These are phyloP conservation scores for Paramecium sonneborni DNA, from an alignment of 73 alveolate species.

Conservation along the genomic window DNA sequence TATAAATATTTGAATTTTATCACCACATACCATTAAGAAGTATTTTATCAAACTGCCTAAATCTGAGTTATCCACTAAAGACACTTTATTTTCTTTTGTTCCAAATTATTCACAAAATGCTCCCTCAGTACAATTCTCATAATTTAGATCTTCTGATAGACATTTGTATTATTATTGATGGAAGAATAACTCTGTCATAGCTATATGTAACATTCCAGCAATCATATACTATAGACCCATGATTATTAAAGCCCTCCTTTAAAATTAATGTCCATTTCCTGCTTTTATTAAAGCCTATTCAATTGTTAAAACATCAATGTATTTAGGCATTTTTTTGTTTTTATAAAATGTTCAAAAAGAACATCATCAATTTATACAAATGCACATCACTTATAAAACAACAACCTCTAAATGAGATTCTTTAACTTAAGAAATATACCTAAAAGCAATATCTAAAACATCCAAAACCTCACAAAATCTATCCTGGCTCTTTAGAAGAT, in stretches of 20 bases:
- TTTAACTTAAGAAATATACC: not conserved
- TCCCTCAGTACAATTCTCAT: not conserved
- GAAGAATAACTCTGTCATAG: not conserved
- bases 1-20: not conserved
- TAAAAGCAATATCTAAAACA: not conserved
- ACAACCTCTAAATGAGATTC: not conserved
- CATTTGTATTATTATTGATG: not conserved
- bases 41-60: not conserved
- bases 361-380: not conserved
- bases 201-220: slow-evolving; percentile 20
- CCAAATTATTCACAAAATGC: not conserved
- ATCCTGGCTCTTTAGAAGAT: not conserved
- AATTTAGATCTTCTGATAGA: not conserved
- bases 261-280: slow-evolving; percentile 20
- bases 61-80: not conserved
- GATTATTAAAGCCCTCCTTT: slow-evolving; percentile 3
- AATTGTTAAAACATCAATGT: slow-evolving; percentile 11
- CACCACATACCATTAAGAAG: not conserved
- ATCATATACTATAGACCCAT: slow-evolving; percentile 24
- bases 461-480: not conserved
- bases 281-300: slow-evolving; percentile 44
- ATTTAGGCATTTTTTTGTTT: not conserved
- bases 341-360: not conserved
- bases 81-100: not conserved
- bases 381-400: not conserved